These are phyloP conservation scores for Capsicum rhomboideum DNA, from an alignment of 257 asterid species.

Conservation along the genomic window DNA sequence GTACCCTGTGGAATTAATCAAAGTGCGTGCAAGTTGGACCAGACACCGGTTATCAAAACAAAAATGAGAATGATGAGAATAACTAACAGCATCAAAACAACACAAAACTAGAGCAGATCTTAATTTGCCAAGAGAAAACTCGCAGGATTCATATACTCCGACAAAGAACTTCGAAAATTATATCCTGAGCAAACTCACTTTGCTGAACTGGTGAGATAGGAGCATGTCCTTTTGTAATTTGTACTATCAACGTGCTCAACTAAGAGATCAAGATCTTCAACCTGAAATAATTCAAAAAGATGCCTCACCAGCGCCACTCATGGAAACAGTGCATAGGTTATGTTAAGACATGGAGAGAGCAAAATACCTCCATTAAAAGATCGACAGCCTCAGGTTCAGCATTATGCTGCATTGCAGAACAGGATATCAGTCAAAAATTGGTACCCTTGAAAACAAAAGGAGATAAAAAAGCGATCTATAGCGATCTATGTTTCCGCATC, in stretches of 20 bases:
- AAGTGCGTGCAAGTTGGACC: neutral
- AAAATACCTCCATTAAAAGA: constrained; percentile 72
- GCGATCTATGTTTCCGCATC: neutral
- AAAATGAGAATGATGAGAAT: neutral
- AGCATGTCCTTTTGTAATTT: constrained; percentile 73
- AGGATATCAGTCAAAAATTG: neutral
- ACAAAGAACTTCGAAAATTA: neutral
- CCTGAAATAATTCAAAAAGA: constrained; percentile 29
- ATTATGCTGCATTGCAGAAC: constrained; percentile 62
- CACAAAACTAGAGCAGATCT: neutral
- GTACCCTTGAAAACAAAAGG: neutral
- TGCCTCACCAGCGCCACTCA: neutral
- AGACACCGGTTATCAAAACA: neutral
- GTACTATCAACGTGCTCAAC: constrained; percentile 62
- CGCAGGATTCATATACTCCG: neutral
- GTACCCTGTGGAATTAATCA: neutral
- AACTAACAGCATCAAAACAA: neutral
- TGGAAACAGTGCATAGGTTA: neutral
- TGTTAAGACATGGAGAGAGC: neutral
- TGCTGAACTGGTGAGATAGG: constrained; percentile 77
- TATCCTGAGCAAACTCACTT: constrained; percentile 41
- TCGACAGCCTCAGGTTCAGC: constrained; percentile 89
- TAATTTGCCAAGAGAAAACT: neutral
- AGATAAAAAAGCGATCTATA: too few species aligned
- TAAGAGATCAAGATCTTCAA: constrained; percentile 85